These are phyloP conservation scores for Cyclocybe cylindracea DNA, from an alignment of 768 basidiomycete genomes.

Conservation along the genomic window DNA sequence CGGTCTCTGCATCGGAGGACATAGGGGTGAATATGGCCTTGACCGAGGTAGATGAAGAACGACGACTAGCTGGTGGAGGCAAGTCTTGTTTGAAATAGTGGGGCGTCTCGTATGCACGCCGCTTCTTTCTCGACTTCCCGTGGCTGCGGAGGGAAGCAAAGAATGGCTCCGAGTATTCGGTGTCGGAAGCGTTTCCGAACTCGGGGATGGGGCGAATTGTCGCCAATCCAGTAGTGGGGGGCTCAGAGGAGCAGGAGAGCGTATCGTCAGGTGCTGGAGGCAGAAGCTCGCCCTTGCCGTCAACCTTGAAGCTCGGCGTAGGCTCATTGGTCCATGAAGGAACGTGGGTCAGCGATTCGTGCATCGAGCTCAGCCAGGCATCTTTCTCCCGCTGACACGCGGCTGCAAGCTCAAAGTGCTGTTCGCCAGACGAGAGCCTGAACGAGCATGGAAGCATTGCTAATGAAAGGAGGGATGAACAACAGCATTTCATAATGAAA, in stretches of 20 bases:
- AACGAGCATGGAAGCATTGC: slow-evolving; percentile 83
- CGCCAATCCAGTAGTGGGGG: slow-evolving; percentile 38
- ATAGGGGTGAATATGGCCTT: slow-evolving; percentile 59
- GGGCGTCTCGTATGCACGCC: slow-evolving; percentile 24
- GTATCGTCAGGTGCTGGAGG: slow-evolving; percentile 35
- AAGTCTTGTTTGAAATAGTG: slow-evolving; percentile 17
- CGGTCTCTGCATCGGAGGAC: slow-evolving; percentile 53
- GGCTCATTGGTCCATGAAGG: slow-evolving; percentile 61
- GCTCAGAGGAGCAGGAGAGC: slow-evolving; percentile 31
- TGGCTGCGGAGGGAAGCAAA: slow-evolving; percentile 32
- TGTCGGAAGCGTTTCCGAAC: slow-evolving; percentile 31
- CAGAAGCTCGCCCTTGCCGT: slow-evolving; percentile 41
- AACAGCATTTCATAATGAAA: neutral
- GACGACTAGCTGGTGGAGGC: slow-evolving; percentile 44
- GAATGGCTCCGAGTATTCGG: slow-evolving; percentile 36
- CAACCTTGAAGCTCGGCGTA: slow-evolving; percentile 57
- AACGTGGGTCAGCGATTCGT: slow-evolving; percentile 45
- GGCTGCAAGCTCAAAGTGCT: slow-evolving; percentile 85
- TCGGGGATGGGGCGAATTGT: slow-evolving; percentile 64
- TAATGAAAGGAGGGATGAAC: slow-evolving; percentile 27
- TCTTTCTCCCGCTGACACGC: slow-evolving; percentile 83
- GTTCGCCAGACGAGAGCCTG: slow-evolving; percentile 66
- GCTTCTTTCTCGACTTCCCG: slow-evolving; percentile 27
- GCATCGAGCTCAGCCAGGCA: slow-evolving; percentile 79
- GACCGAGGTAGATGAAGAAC: slow-evolving; percentile 66